A percentile compares a stretch with the other conserved stretches of the same genome.
Evolutionary conservation across 176 grass and related monocot species (phyloP).

Genomic region (Carex scoparia): DNA sequence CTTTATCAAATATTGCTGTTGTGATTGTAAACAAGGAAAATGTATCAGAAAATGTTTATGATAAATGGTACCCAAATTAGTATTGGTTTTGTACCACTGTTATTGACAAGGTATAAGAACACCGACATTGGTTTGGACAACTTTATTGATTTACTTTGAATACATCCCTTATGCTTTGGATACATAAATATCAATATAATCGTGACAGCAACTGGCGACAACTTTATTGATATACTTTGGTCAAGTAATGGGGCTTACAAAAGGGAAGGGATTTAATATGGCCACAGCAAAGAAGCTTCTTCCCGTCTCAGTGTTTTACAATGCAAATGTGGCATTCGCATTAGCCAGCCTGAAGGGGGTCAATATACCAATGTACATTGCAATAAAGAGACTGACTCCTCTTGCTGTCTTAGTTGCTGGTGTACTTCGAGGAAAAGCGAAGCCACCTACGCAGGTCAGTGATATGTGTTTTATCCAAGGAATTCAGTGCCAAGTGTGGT

Average conservation of each 20-base stretch:
- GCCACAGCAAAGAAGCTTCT: slow-evolving; percentile 81
- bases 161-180: neutral
- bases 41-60: neutral
- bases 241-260: slow-evolving; percentile 50
- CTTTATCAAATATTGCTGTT: neutral
- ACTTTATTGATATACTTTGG: slow-evolving; percentile 78
- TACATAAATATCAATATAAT: neutral
- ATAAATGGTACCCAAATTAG: slow-evolving; percentile 14
- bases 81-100: neutral
- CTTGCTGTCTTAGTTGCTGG: slow-evolving; percentile 79
- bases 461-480: neutral
- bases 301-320: slow-evolving; percentile 78
- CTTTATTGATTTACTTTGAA: too few relatives aligned
- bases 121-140: neutral
- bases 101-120: neutral
- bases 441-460: slow-evolving; percentile 60
- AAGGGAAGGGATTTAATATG: slow-evolving; percentile 71
- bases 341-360: slow-evolving; percentile 91
- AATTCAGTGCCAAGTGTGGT: neutral
- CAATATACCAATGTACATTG: slow-evolving; percentile 99
- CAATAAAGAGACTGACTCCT: slow-evolving; percentile 92
- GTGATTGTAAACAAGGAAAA: neutral
- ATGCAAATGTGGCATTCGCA: slow-evolving; percentile 98
- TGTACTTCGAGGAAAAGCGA: slow-evolving; percentile 60
- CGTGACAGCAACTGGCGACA: slow-evolving; percentile 74